phyloP scores from a whole-genome alignment of 495 filamentous ascomycete genomes.

The Copromyces sp. region DNA sequence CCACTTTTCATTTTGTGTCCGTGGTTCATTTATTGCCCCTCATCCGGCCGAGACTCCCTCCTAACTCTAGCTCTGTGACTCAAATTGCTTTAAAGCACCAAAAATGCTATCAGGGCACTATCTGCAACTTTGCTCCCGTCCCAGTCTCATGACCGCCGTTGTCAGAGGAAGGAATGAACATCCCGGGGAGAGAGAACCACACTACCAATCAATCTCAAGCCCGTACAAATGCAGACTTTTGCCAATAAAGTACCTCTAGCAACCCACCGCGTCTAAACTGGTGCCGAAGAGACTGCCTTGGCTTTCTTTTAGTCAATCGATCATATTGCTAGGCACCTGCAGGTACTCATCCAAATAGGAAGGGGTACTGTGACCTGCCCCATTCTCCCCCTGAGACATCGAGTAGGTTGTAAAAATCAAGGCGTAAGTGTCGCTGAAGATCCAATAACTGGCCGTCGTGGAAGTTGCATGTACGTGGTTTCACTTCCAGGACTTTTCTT shows the following conservation, averaged over 20 bases:
- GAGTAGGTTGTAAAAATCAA: background rate
- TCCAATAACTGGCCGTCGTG: background rate
- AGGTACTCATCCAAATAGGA: background rate
- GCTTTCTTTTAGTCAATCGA: background rate
- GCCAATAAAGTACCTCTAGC: background rate
- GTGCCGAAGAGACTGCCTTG: background rate
- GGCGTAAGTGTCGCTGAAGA: background rate
- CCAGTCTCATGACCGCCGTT: background rate
- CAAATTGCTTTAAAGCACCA: background rate
- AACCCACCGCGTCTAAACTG: background rate
- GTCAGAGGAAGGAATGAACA: background rate
- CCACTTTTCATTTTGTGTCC: background rate
- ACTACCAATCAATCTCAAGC: background rate
- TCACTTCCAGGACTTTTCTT: background rate
- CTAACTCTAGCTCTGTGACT: background rate
- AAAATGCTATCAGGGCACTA: background rate
- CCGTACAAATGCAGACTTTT: background rate
- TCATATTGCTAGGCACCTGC: background rate
- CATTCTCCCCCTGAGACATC: background rate
- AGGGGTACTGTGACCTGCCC: background rate
- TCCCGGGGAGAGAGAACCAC: background rate
- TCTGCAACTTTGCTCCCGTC: background rate
- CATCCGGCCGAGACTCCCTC: background rate
- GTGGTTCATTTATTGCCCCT: background rate
- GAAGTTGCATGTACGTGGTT: background rate